A percentile compares a stretch with the other conserved stretches of the same genome.
phyloP scores from a whole-genome alignment of 2,329 filamentous ascomycete species.

The Alternaria conjuncta region DNA sequence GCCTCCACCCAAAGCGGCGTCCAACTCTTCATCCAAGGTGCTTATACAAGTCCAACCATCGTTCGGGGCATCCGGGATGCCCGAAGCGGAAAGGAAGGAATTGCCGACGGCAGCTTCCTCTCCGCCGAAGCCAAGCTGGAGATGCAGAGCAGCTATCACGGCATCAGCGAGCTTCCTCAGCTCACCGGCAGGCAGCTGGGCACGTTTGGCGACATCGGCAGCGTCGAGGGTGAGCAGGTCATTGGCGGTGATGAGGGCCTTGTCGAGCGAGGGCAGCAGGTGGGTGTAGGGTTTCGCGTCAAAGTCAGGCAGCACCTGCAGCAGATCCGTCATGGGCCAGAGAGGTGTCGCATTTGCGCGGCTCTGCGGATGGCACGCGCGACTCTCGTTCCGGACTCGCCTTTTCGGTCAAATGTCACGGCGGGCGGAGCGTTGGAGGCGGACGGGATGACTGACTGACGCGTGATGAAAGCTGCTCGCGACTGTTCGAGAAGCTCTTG shows the following conservation, averaged over 20 bases:
- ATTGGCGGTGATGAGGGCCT: conserved; percentile 75
- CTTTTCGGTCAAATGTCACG: conserved; percentile 5
- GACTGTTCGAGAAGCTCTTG: not conserved
- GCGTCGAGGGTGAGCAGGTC: conserved; percentile 87
- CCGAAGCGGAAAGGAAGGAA: conserved; percentile 23
- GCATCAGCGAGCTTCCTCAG: conserved; percentile 75
- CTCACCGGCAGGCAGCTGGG: conserved; percentile 79
- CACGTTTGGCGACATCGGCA: conserved; percentile 83
- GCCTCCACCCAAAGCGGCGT: conserved; percentile 76
- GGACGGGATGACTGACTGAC: conserved; percentile 1
- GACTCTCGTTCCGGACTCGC: conserved; percentile 6
- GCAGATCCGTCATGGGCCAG: conserved; percentile 79
- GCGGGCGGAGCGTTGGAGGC: not conserved
- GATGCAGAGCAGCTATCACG: conserved; percentile 71
- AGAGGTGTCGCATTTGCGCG: conserved; percentile 36
- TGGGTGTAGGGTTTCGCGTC: conserved; percentile 72
- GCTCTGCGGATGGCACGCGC: conserved; percentile 42
- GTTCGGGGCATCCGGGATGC: not conserved
- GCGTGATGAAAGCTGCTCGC: conserved; percentile 7
- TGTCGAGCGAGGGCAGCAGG: conserved; percentile 81
- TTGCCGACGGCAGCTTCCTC: conserved; percentile 25
- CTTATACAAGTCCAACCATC: conserved; percentile 69
- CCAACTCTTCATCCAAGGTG: conserved; percentile 77
- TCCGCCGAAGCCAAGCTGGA: conserved; percentile 60
- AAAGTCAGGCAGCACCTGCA: conserved; percentile 81